Evolutionary conservation across 805 yeast species (phyloP).

Genomic region (Teunomyces atbi): DNA sequence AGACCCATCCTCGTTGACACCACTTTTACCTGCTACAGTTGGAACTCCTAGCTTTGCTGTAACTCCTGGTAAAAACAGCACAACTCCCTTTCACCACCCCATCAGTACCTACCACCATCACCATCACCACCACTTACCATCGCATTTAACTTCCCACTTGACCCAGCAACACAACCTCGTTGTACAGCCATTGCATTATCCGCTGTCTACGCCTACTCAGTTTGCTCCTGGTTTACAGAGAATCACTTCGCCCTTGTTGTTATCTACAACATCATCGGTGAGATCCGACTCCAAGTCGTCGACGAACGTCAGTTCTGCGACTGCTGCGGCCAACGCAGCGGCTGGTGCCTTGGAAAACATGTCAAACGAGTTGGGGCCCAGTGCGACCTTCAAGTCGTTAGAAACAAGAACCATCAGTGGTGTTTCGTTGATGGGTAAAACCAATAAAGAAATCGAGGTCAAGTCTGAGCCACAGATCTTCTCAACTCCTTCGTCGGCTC

Average conservation of each 20-base stretch:
- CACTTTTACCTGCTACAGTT: slow-evolving; percentile 25
- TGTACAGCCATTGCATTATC: slow-evolving; percentile 62
- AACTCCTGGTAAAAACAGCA: slow-evolving; percentile 2
- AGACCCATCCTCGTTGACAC: slow-evolving; percentile 17
- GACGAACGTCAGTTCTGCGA: slow-evolving; percentile 5
- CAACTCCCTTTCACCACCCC: slow-evolving; percentile 10
- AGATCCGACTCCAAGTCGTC: slow-evolving; percentile 19
- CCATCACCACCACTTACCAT: slow-evolving; percentile 13
- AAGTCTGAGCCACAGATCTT: slow-evolving; percentile 15
- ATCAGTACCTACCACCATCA: slow-evolving; percentile 11
- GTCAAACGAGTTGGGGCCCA: slow-evolving; percentile 44
- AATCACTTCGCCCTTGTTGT: slow-evolving; percentile 62
- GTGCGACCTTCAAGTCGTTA: slow-evolving; percentile 38
- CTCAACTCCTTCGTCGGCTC: slow-evolving; percentile 40
- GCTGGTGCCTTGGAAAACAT: slow-evolving; percentile 46
- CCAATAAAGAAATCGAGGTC: slow-evolving; percentile 9
- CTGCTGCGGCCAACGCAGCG: slow-evolving; percentile 18
- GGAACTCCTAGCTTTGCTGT: slow-evolving; percentile 5
- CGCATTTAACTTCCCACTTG: slow-evolving; percentile 8
- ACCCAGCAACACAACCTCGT: slow-evolving; percentile 21
- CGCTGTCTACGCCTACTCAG: slow-evolving; percentile 67
- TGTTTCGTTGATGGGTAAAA: slow-evolving; percentile 35
- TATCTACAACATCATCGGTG: slow-evolving; percentile 49
- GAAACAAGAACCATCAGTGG: slow-evolving; percentile 15
- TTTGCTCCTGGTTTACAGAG: slow-evolving; percentile 63